Conservation (phyloP, 1,139 yeast genomes). For the Yamadazyma conglobata region DNA sequence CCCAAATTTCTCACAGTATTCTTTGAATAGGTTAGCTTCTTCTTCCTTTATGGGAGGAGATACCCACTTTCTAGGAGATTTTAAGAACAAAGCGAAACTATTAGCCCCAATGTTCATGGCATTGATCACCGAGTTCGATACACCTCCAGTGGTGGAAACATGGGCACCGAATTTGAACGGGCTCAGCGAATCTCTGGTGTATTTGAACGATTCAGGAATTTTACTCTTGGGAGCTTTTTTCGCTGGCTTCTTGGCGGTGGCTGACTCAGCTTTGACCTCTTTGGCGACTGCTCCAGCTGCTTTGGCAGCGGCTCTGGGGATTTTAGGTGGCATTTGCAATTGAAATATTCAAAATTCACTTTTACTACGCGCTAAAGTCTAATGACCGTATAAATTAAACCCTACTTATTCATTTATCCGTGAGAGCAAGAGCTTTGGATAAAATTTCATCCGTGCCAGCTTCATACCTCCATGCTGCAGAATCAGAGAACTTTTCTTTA, state of each 20-base stretch:
- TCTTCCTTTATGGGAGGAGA: constrained; percentile 69
- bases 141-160: constrained; percentile 69
- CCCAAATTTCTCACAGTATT: constrained; percentile 55
- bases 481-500: constrained; percentile 13
- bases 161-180: constrained; percentile 74
- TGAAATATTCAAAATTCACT: no score
- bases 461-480: constrained; percentile 8
- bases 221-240: constrained; percentile 3
- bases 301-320: constrained; percentile 1
- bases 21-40: constrained; percentile 65
- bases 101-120: constrained; percentile 77
- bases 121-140: constrained; percentile 71
- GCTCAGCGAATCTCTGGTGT: constrained; percentile 20
- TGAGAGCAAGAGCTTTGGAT: background rate
- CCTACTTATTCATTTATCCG: background rate
- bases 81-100: constrained; percentile 85
- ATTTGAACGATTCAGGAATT: constrained; percentile 18
- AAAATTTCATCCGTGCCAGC: background rate
- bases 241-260: background rate
- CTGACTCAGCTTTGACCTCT: background rate
- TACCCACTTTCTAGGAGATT: constrained; percentile 89
- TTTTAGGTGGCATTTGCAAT: no score
- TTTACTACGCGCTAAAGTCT: no score
- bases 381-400: background rate
- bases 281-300: constrained; percentile 1